Base-by-base conservation (phyloP, 805 yeast genomes). In the Zygosaccharomyces kombuchaensis region DNA sequence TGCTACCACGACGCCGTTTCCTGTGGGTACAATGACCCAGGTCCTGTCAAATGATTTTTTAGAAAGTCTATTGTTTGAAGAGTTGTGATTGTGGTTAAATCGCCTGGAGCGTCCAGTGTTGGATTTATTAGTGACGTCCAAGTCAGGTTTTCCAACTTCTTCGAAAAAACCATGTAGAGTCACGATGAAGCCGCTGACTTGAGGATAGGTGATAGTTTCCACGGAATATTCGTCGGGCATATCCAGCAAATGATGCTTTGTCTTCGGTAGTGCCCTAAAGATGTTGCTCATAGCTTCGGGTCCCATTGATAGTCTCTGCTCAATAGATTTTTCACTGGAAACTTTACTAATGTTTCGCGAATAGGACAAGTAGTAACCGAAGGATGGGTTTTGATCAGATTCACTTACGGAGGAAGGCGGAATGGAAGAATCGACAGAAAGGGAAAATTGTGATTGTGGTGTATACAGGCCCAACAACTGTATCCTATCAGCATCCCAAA, bases 1-100 rank as follows among this genome's bases (percentile, higher is more conserved):
- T 12, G 96, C 96, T 25, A 93, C 80, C 71, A 87, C 78, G 25
- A 78, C 69, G 4, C 89, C 85, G 46, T 76, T 75, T 13, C 81
- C 77, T 10, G 82, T 84, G 10, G 86, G 81, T 1, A 89, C 82
- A 21, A 86, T 70, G n/a, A 87, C 72, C 61, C 93, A 81, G 0
- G 83, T 74, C 59, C 99, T 76, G 63, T 93, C 99, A 65, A 93
- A 93, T 8, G 93, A 80, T 61, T 93, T 84, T 54, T 73, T 74
- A 4, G 77, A 69, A 29, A 82, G 66, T 25, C 74, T 63, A 16
- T 66, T 62, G 14, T 60, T 57, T 38, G 62, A 52, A 6, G 60
- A 40, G 10, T 55, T 53, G 47, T 62, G 66, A 48, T 58, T 65
- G 54, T 66, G 63, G 38, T 56, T 59, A 35, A 53, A 57, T 45